Evolutionary conservation across 139 green algal species (phyloP), one percentile per base, ranked within the genome.

Genomic region (Closterium sp.): DNA sequence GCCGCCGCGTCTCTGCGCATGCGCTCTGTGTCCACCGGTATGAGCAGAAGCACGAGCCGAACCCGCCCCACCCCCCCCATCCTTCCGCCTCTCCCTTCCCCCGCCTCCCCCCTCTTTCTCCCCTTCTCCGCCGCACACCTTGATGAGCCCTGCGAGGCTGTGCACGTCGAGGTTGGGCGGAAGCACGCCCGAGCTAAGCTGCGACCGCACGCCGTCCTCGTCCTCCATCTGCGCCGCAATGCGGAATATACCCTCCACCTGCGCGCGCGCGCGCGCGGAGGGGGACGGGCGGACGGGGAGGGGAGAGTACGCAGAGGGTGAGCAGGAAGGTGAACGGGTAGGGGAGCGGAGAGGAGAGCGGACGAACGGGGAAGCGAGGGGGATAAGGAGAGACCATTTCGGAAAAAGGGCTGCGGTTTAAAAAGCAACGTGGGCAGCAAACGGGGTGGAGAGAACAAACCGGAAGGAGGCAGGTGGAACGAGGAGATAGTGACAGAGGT

Each of bases 231-330:
- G 31, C 27, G 88, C 88, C 22, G 88, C 45, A 86, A 91, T 86
- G 24, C 88, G 34, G 42, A 91, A 91, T 27, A 91, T 86, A 1
- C 88, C 88, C 88, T 91, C 88, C 34, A 86, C 29, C 88, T 91
- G 38, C 42, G 13, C 87, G 30, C 85, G 62, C 62, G 62, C 17
- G 62, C 62, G 62, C 13, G 62, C 13, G 17, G 17, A 24, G 2
- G 62, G 62, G 62, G 17, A 79, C 24, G 2, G 62, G 62, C 1
- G 62, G 62, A 27, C 0, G 17, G 10, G 62, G 17, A 13, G 62
- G 62, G 2, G 62, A 5, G 17, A 13, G 38, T 7, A 50, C n/a
- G n/a, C n/a, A n/a, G n/a, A 50, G 38, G 7, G 38, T 50, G 38
- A 11, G 38, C 38, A 9, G 38, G 38, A 50, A 9, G 38, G 38